Conservation (phyloP, 331 rosid species). For the Quercus lobata region DNA sequence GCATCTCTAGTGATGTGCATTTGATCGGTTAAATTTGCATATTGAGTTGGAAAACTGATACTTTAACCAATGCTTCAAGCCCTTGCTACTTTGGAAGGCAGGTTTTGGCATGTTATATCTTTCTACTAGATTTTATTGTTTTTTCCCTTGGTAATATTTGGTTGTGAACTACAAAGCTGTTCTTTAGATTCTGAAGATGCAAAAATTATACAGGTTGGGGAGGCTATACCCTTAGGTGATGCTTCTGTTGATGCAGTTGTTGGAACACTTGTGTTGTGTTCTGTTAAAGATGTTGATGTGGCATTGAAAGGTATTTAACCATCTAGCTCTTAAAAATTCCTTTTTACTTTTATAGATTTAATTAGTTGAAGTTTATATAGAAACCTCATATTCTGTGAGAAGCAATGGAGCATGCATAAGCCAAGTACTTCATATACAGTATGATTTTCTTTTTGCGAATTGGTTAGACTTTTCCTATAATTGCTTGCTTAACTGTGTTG, state of each 20-base stretch:
- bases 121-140: neutral
- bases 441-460: neutral
- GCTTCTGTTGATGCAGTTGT: slow-evolving; percentile 91
- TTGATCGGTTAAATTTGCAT: neutral
- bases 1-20: neutral
- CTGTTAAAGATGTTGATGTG: slow-evolving; percentile 70
- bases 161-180: neutral
- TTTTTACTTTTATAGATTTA: neutral
- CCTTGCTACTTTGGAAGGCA: neutral
- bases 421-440: neutral
- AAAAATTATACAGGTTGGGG: slow-evolving; percentile 59
- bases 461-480: neutral
- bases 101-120: neutral
- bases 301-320: slow-evolving; percentile 56
- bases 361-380: neutral
- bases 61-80: neutral
- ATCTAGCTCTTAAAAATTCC: neutral
- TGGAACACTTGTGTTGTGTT: slow-evolving; percentile 87
- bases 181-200: slow-evolving; percentile 16
- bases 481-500: neutral
- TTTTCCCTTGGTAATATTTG: neutral
- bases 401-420: neutral
- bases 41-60: neutral
- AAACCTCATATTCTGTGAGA: neutral
- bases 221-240: slow-evolving; percentile 77